Conservation (phyloP, 306 rosid genomes). For the Fragaria nilgerrensis region DNA sequence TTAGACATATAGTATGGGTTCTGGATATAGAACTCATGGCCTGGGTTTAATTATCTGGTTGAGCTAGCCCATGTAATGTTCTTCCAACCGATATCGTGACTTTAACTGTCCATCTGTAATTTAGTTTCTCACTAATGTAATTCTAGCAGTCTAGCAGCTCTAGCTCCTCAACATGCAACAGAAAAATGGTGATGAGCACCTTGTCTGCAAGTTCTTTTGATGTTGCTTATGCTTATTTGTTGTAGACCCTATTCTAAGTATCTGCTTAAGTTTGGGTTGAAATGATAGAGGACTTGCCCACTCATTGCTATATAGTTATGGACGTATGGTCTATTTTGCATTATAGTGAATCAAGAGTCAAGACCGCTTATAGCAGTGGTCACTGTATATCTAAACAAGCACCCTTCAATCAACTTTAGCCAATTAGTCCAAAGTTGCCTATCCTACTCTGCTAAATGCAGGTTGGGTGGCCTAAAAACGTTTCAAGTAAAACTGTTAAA, state of each 20-base stretch:
- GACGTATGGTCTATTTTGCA: background rate
- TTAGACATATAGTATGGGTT: background rate
- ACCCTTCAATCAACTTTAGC: background rate
- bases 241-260: background rate
- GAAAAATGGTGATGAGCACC: background rate
- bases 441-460: background rate
- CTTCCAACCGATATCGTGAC: background rate
- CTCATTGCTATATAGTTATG: background rate
- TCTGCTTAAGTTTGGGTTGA: constrained; percentile 8
- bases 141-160: background rate
- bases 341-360: background rate
- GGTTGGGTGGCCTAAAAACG: background rate
- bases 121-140: background rate
- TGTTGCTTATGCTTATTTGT: background rate
- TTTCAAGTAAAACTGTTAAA: background rate
- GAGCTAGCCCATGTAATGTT: background rate
- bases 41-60: background rate
- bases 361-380: background rate
- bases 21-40: background rate
- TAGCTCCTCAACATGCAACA: background rate
- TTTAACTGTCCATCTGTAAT: background rate
- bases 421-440: background rate
- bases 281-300: background rate
- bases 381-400: background rate
- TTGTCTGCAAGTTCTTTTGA: background rate